Conservation (phyloP, 2,329 filamentous ascomycete genomes). For the Nothopassalora personata region DNA sequence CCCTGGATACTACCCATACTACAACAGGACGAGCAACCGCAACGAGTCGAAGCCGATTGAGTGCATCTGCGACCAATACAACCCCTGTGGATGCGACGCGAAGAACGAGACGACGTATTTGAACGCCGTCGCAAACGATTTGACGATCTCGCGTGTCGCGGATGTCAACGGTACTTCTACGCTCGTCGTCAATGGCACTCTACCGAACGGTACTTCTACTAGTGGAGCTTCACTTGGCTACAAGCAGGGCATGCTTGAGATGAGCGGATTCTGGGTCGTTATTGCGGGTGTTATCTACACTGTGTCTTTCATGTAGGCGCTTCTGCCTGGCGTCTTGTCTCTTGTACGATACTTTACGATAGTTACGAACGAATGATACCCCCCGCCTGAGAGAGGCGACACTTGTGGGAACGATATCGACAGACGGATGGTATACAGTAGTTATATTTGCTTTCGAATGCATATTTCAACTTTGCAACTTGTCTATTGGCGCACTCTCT, state of each 20-base stretch:
- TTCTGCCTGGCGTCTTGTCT: background rate
- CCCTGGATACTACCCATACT: constrained; percentile 50
- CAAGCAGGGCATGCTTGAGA: constrained; percentile 11
- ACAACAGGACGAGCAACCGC: constrained; percentile 43
- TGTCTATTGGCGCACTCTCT: too few species aligned
- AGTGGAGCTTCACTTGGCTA: constrained; percentile 12
- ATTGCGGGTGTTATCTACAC: constrained; percentile 35
- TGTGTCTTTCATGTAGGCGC: constrained; percentile 28
- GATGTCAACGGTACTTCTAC: constrained; percentile 54
- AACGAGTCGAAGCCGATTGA: constrained; percentile 57
- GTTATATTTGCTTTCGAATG: background rate
- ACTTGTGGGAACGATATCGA: background rate
- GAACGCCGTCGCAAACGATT: constrained; percentile 55
- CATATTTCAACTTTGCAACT: background rate
- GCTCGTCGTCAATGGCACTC: constrained; percentile 69
- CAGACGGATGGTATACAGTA: background rate
- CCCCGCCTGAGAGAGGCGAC: background rate
- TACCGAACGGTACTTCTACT: constrained; percentile 49
- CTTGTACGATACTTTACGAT: background rate
- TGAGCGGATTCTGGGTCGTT: constrained; percentile 35
- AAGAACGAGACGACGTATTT: constrained; percentile 58
- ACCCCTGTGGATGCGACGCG: constrained; percentile 60
- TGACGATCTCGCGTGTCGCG: constrained; percentile 57
- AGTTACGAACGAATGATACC: background rate
- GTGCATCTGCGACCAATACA: constrained; percentile 56